These are phyloP conservation scores for Mycosphaerella sp. DNA, from an alignment of 2,329 filamentous ascomycete genomes.

Conservation along the genomic window DNA sequence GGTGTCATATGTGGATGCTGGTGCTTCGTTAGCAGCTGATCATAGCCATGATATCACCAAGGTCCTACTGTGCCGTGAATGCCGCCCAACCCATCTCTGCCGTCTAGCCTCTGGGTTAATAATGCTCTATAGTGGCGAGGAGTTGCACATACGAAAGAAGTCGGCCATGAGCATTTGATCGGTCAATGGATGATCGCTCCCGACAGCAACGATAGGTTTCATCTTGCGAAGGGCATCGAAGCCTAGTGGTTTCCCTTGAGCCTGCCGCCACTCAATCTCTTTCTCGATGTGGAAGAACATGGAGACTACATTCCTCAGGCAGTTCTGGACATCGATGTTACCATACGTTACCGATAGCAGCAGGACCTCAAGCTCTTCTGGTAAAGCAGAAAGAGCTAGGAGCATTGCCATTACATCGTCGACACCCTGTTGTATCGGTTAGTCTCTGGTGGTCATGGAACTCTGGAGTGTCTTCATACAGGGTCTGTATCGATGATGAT, in stretches of 20 bases:
- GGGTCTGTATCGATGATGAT: slow-evolving; percentile 98
- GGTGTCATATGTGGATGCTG: slow-evolving; percentile 46
- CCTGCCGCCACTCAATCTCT: slow-evolving; percentile 75
- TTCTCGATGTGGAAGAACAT: slow-evolving; percentile 89
- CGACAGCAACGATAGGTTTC: slow-evolving; percentile 72
- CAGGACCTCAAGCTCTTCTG: slow-evolving; percentile 78
- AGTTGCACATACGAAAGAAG: slow-evolving; percentile 67
- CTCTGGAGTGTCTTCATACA: slow-evolving; percentile 42
- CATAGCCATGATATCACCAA: neutral
- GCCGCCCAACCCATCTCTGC: slow-evolving; percentile 45
- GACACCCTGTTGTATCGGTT: slow-evolving; percentile 52
- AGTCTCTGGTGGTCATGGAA: neutral
- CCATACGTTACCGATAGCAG: slow-evolving; percentile 89
- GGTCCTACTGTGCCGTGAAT: slow-evolving; percentile 41
- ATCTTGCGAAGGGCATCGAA: slow-evolving; percentile 65
- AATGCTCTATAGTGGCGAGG: neutral
- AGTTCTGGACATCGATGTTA: slow-evolving; percentile 82
- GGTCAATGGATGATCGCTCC: slow-evolving; percentile 76
- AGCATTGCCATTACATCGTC: slow-evolving; percentile 89
- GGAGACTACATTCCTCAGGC: slow-evolving; percentile 79
- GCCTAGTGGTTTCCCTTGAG: slow-evolving; percentile 59
- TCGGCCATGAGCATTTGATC: slow-evolving; percentile 64
- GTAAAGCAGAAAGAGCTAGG: slow-evolving; percentile 71
- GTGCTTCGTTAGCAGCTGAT: neutral
- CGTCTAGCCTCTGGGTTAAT: slow-evolving; percentile 35